Evolutionary conservation across 371 early-diverging fungal genomes (phyloP), one percentile per base, ranked within the genome.

Genomic region (Dichotomocladium elegans): DNA sequence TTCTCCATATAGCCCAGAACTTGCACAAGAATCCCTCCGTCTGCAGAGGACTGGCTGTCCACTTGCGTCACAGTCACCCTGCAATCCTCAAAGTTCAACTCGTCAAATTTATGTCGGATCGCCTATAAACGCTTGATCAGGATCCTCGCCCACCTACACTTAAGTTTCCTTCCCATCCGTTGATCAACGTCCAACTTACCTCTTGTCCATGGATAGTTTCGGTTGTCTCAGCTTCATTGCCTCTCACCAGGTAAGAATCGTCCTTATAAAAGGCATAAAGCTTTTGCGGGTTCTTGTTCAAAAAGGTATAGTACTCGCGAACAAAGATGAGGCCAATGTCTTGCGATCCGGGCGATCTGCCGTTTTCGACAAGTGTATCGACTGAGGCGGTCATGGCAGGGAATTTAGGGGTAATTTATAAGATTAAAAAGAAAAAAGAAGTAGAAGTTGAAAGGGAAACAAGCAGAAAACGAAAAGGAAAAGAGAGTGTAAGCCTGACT

Each of bases 321-420:
- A 94, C 95, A 79, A 97, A 97, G 64, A 93, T 80, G 86, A 90
- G 87, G 33, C 94, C 95, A 43, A 97, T 86, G 64, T 94, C 91
- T 61, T 82, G 83, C 7, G 67, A 64, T 21, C 52, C 65, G 31
- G 40, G 6, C 12, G 41, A 40, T 34, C 42, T 49, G 31, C 51
- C 53, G 30, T 56, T 61, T 34, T 61, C 52, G 42, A 51, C 42
- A 40, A 41, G 30, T 6, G 31, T 25, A 42, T 56, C 43, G 28
- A 61, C 57, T 35, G 61, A 47, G 53, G 61, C 61, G 34, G 61
- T 61, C 61, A 61, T 61, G n/a, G n/a, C n/a, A n/a, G n/a, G n/a
- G n/a, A n/a, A n/a, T n/a, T n/a, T n/a, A n/a, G n/a, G n/a, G n/a
- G n/a, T n/a, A n/a, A n/a, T n/a, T n/a, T n/a, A n/a, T n/a, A n/a